phyloP scores from a whole-genome alignment of 306 rosid species.

The Vigna nakashimae region DNA sequence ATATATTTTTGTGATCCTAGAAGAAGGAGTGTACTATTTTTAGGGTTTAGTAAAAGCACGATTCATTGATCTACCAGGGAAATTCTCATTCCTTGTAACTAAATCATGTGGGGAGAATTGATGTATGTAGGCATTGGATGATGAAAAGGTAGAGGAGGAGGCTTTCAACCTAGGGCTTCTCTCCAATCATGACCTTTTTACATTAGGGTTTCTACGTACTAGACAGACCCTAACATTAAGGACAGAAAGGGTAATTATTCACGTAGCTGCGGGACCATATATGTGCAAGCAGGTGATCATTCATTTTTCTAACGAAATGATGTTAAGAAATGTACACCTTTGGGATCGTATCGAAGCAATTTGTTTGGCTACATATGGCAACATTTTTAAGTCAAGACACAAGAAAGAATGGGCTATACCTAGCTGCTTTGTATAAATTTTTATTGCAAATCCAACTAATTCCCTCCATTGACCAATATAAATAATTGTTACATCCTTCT shows the following conservation, averaged over 20 bases:
- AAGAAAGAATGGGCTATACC: slow-evolving; percentile 42
- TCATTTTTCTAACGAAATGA: slow-evolving; percentile 48
- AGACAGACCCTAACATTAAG: slow-evolving; percentile 50
- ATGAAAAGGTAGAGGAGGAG: slow-evolving; percentile 44
- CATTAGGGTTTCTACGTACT: slow-evolving; percentile 58
- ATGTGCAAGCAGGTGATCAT: slow-evolving; percentile 48
- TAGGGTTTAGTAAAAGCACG: slow-evolving; percentile 48
- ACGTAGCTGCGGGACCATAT: slow-evolving; percentile 60
- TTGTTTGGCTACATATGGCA: slow-evolving; percentile 50
- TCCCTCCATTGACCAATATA: neutral
- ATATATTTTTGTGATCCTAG: slow-evolving; percentile 37
- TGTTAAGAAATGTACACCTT: slow-evolving; percentile 55
- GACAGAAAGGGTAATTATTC: slow-evolving; percentile 50
- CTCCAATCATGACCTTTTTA: slow-evolving; percentile 51
- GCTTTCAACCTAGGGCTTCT: slow-evolving; percentile 35
- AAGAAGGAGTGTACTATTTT: slow-evolving; percentile 36
- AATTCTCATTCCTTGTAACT: slow-evolving; percentile 51
- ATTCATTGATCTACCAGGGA: slow-evolving; percentile 30
- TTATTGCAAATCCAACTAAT: slow-evolving; percentile 26
- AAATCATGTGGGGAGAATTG: slow-evolving; percentile 42
- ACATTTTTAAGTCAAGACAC: slow-evolving; percentile 45
- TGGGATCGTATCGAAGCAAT: slow-evolving; percentile 36
- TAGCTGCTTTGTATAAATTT: slow-evolving; percentile 34
- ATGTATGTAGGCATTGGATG: slow-evolving; percentile 46
- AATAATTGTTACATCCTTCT: slow-evolving; percentile 34